Percentiles rank a stretch among this genome's conserved stretches.
phyloP scores from a whole-genome alignment of 1,139 yeast genomes.

The Lodderomyces metapsilosis region DNA sequence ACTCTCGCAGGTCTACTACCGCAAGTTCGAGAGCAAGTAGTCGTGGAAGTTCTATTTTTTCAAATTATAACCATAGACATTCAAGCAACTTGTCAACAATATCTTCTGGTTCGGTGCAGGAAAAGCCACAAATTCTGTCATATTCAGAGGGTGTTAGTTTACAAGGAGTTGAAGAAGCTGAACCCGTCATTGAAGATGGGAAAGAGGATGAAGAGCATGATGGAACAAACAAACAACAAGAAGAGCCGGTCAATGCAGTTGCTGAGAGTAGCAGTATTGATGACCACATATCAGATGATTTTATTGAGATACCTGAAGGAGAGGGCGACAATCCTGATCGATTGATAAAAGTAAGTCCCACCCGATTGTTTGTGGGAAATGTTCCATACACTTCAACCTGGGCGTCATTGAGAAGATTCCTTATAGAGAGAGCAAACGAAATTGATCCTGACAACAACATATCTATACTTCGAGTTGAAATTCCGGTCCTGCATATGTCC shows the following conservation, averaged over 20 bases:
- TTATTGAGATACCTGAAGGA: conserved; percentile 23
- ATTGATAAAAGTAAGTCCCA: conserved; percentile 32
- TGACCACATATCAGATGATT: conserved; percentile 16
- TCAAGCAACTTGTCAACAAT: conserved; percentile 14
- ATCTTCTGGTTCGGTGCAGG: conserved; percentile 8
- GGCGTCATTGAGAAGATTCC: conserved; percentile 51
- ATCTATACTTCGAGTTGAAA: conserved; percentile 51
- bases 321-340: conserved; percentile 30
- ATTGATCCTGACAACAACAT: conserved; percentile 27
- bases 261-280: too few species aligned
- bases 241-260: conserved; percentile 5
- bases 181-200: conserved; percentile 2
- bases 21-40: conserved; percentile 14
- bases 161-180: neutral
- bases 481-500: conserved; percentile 40
- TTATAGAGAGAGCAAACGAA: conserved; percentile 36
- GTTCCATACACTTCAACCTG: conserved; percentile 59
- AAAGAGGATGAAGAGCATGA: conserved; percentile 2
- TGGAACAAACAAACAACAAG: neutral
- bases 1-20: conserved; percentile 8
- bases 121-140: conserved; percentile 23
- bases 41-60: conserved; percentile 7
- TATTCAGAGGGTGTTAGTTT: too few species aligned
- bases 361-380: conserved; percentile 52
- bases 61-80: conserved; percentile 5